A percentile compares a stretch with the other conserved stretches of the same genome.
These are phyloP conservation scores for Cryphonectria nitschkei DNA, from an alignment of 2,329 filamentous ascomycete genomes.

Conservation along the genomic window DNA sequence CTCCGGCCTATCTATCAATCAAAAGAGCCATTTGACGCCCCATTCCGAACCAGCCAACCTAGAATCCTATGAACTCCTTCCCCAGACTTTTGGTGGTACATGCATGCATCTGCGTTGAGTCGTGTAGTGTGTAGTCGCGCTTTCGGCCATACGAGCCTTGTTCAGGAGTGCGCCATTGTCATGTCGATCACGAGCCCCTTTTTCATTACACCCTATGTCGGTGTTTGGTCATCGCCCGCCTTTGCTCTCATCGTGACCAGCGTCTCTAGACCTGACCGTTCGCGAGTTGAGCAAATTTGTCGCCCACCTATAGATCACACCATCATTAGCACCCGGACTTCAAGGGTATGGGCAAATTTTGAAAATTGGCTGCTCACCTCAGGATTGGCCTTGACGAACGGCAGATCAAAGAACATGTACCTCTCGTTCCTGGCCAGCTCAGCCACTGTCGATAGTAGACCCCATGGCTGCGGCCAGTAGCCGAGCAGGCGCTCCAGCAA, in stretches of 20 bases:
- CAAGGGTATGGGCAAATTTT: not conserved
- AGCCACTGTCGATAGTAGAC: conserved; percentile 82
- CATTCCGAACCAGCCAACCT: conserved; percentile 9
- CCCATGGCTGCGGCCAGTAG: conserved; percentile 94
- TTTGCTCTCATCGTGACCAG: not conserved
- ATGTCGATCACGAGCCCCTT: not conserved
- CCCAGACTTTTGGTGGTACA: conserved; percentile 32
- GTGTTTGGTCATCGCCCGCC: not conserved
- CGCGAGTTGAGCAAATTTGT: conserved; percentile 10
- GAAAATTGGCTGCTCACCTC: conserved; percentile 64
- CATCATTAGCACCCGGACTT: not conserved
- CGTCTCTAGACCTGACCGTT: conserved; percentile 5
- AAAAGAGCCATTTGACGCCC: conserved; percentile 4
- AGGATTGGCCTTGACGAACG: conserved; percentile 86
- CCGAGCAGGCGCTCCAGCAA: conserved; percentile 86
- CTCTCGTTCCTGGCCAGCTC: conserved; percentile 91
- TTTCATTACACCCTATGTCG: not conserved
- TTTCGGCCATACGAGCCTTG: not conserved
- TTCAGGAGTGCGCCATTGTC: not conserved
- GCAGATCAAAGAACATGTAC: conserved; percentile 89
- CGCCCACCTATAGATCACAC: not conserved
- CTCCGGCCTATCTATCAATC: conserved; percentile 6
- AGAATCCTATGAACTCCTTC: conserved; percentile 42
- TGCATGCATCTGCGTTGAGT: not conserved
- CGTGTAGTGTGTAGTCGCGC: not conserved